These are phyloP conservation scores for Penicillium psychrosexuale DNA, from an alignment of 2,329 filamentous ascomycete genomes.

Conservation along the genomic window DNA sequence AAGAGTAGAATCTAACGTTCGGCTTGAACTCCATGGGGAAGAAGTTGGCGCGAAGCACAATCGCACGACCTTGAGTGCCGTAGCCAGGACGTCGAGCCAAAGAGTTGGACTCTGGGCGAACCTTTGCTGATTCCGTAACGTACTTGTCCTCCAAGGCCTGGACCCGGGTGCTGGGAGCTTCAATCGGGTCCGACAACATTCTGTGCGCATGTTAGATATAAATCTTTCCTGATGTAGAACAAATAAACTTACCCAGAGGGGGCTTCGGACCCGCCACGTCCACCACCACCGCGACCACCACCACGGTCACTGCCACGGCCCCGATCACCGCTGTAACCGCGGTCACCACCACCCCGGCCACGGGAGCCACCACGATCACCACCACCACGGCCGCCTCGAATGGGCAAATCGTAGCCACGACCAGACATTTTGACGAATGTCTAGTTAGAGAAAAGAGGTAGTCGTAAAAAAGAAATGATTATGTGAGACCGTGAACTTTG, in stretches of 20 bases:
- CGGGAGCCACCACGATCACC: background rate
- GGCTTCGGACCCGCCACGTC: background rate
- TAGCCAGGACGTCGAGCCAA: slow-evolving; percentile 17
- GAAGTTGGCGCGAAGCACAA: slow-evolving; percentile 17
- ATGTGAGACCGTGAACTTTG: background rate
- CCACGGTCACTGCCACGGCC: slow-evolving; percentile 2
- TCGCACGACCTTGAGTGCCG: slow-evolving; percentile 7
- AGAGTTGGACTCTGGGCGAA: background rate
- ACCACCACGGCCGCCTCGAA: slow-evolving; percentile 7
- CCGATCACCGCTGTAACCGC: slow-evolving; percentile 3
- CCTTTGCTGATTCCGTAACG: background rate
- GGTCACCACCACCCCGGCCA: slow-evolving; percentile 5
- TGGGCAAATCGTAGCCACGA: background rate
- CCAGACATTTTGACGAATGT: background rate
- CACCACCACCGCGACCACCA: slow-evolving; percentile 4
- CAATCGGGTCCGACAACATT: background rate
- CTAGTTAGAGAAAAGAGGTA: background rate
- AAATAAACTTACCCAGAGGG: slow-evolving; percentile 1
- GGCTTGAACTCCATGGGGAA: slow-evolving; percentile 12
- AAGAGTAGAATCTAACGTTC: slow-evolving; percentile 1
- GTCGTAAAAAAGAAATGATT: background rate
- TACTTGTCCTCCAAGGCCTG: slow-evolving; percentile 7
- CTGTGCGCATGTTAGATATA: slow-evolving; percentile 4
- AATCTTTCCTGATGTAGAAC: background rate
- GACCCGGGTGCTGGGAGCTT: background rate